Conservation (phyloP, 306 rosid genomes). For the Castanea crenata region DNA sequence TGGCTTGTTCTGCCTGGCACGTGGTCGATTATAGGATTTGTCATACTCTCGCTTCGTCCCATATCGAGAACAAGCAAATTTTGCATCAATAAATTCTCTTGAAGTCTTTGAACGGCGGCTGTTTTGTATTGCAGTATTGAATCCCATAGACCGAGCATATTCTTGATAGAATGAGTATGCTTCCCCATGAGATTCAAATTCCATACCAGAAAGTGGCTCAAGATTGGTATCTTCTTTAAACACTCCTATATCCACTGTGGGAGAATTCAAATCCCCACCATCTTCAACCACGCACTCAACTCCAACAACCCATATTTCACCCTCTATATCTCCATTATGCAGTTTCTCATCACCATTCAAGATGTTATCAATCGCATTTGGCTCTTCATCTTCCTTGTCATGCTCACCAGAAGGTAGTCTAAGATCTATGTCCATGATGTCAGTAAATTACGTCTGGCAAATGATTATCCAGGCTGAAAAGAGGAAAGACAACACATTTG, state of each 20-base stretch:
- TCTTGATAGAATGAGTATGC: constrained; percentile 99
- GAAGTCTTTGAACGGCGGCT: constrained; percentile 98
- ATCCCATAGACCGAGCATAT: constrained; percentile 97
- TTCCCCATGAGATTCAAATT: constrained; percentile 91
- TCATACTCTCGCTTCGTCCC: constrained; percentile 97
- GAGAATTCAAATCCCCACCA: constrained; percentile 80
- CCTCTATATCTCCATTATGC: constrained; percentile 68
- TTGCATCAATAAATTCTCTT: constrained; percentile 96
- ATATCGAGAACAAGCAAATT: constrained; percentile 97
- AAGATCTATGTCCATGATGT: constrained; percentile 89
- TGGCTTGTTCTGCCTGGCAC: constrained; percentile 87
- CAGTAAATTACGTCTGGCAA: constrained; percentile 28
- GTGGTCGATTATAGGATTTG: constrained; percentile 78
- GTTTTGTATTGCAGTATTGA: constrained; percentile 95
- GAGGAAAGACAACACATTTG: constrained; percentile 11
- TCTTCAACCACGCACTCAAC: constrained; percentile 61
- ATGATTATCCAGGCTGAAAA: constrained; percentile 51
- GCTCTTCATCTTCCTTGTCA: constrained; percentile 80
- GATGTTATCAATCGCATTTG: constrained; percentile 65
- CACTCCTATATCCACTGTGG: constrained; percentile 57
- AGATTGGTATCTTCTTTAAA: constrained; percentile 92
- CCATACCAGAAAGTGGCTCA: constrained; percentile 99
- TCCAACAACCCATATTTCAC: constrained; percentile 55
- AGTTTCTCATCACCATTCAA: constrained; percentile 75
- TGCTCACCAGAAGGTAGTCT: constrained; percentile 91